phyloP scores from a whole-genome alignment of 352 stramenopile species.

The Pythium rhizo-oryzae region DNA sequence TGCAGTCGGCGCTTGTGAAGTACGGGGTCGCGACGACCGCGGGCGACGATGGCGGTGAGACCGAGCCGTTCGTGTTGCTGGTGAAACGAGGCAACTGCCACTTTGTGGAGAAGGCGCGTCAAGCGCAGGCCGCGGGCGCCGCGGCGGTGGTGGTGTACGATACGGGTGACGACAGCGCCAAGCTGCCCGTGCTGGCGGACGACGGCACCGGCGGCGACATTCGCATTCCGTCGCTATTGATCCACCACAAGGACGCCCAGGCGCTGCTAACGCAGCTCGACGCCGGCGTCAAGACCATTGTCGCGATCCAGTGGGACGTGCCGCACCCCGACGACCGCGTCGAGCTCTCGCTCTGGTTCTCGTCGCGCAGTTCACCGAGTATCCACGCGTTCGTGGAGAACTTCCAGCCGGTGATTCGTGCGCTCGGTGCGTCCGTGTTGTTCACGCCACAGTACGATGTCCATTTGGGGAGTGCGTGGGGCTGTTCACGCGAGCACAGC shows the following conservation, averaged over 20 bases:
- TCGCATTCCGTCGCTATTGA: constrained; percentile 33
- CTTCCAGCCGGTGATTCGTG: constrained; percentile 15
- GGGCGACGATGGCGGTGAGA: constrained; percentile 3
- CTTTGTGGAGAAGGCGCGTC: constrained; percentile 34
- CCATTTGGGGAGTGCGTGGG: constrained; percentile 25
- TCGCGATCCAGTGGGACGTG: constrained; percentile 28
- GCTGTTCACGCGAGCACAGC: constrained; percentile 11
- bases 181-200: constrained; percentile 28
- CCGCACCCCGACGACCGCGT: constrained; percentile 27
- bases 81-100: constrained; percentile 35
- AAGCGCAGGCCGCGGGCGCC: constrained; percentile 23
- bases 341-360: constrained; percentile 37
- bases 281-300: constrained; percentile 17
- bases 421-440: constrained; percentile 16
- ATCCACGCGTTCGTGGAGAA: constrained; percentile 27
- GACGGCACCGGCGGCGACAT: constrained; percentile 33
- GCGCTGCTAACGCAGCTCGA: constrained; percentile 27
- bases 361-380: constrained; percentile 25
- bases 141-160: constrained; percentile 29
- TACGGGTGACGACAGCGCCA: constrained; percentile 13
- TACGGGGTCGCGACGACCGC: not conserved
- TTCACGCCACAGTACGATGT: constrained; percentile 37
- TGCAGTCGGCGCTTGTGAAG: not conserved
- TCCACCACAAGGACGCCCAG: constrained; percentile 27
- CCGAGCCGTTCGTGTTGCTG: constrained; percentile 27